Percentiles rank a stretch among this genome's conserved stretches.
Conservation (phyloP, 768 basidiomycete genomes). For the Pisolithus orientalis region DNA sequence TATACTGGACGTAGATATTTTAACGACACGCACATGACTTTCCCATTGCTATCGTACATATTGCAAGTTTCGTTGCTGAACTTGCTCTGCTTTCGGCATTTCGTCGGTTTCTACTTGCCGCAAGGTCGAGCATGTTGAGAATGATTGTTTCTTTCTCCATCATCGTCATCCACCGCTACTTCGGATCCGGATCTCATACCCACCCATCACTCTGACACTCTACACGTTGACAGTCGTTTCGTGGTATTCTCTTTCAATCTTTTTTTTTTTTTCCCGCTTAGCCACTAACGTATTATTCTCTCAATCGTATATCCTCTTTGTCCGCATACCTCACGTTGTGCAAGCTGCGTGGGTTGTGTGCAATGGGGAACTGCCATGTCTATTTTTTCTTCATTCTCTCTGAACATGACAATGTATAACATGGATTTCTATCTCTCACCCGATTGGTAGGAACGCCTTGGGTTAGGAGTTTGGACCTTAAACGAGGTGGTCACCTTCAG, state of each 20-base stretch:
- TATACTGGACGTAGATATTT: constrained; percentile 18
- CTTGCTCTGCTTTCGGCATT: neutral
- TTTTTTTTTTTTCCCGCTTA: neutral
- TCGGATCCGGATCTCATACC: neutral
- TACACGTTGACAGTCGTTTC: neutral
- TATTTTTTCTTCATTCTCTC: neutral
- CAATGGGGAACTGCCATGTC: neutral
- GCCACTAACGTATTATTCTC: neutral
- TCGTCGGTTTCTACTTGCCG: neutral
- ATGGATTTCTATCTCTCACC: no score
- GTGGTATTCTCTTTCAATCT: neutral
- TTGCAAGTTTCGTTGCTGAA: constrained; percentile 26
- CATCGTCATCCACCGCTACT: neutral
- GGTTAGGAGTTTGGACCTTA: no score
- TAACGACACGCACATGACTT: constrained; percentile 20
- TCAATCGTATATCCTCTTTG: constrained; percentile 1
- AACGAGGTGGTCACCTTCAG: no score
- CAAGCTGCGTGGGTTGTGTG: neutral
- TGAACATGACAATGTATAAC: neutral
- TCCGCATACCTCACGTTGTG: neutral
- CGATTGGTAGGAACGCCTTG: no score
- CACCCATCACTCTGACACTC: neutral
- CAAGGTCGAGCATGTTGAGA: neutral
- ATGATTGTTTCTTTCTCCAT: neutral
- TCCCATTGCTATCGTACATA: constrained; percentile 27